Conservation (phyloP, 768 basidiomycete genomes). For the Panaeolus papilionaceus region DNA sequence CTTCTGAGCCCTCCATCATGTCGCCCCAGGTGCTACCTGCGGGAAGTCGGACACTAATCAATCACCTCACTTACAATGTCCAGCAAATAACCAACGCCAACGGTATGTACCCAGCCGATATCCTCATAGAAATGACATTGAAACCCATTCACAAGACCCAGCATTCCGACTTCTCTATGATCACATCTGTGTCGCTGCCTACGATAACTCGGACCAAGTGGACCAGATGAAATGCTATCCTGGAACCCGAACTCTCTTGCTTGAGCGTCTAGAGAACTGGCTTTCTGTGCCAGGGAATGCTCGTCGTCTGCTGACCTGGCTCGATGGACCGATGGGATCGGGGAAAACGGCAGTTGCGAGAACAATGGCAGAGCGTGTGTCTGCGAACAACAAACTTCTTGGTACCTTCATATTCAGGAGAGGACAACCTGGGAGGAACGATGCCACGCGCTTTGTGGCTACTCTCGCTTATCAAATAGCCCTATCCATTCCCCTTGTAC, state of each 20-base stretch:
- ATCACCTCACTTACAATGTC: too few relatives aligned
- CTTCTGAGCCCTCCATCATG: too few relatives aligned
- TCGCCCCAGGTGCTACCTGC: too few relatives aligned
- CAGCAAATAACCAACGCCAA: too few relatives aligned
- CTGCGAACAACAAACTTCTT: constrained; percentile 24
- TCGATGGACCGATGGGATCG: constrained; percentile 15
- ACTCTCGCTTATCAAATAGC: constrained; percentile 37
- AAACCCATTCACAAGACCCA: background rate
- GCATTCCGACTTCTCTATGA: background rate
- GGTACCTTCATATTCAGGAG: constrained; percentile 39
- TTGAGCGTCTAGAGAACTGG: constrained; percentile 14
- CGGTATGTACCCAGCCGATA: too few relatives aligned
- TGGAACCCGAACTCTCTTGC: constrained; percentile 9
- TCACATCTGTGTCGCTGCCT: background rate
- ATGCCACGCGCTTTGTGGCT: constrained; percentile 32
- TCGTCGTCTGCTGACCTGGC: constrained; percentile 22
- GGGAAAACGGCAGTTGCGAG: constrained; percentile 34
- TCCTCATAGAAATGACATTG: too few relatives aligned
- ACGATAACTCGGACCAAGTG: background rate
- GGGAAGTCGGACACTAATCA: too few relatives aligned
- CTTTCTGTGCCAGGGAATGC: background rate
- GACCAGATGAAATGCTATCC: constrained; percentile 8
- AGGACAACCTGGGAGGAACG: constrained; percentile 30
- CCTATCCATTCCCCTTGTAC: constrained; percentile 17
- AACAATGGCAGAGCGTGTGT: constrained; percentile 30